phyloP scores from a whole-genome alignment of 177 flowering plant genomes.

The Telopea speciosissima region DNA sequence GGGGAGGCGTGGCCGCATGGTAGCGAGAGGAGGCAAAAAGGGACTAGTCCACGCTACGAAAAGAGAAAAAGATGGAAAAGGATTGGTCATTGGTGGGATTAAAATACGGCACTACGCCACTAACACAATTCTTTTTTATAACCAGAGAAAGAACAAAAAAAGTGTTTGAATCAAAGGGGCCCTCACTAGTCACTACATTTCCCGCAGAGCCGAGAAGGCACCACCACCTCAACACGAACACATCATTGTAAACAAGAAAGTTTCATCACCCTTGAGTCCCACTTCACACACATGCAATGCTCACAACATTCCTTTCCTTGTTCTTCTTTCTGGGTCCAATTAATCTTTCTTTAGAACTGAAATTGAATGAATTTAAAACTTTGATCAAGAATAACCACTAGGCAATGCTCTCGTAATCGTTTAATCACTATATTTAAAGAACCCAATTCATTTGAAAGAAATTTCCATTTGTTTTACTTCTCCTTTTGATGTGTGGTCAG shows the following conservation, averaged over 20 bases:
- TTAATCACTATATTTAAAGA: no score
- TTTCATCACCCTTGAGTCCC: not conserved
- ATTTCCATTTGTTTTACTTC: not conserved
- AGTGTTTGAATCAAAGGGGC: not conserved
- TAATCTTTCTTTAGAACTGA: not conserved
- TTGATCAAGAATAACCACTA: no score
- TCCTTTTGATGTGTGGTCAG: not conserved
- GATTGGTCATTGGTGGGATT: not conserved
- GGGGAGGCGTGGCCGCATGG: no score
- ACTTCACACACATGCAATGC: no score
- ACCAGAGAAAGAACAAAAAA: not conserved
- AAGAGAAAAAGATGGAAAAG: not conserved
- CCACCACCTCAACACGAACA: constrained; percentile 1
- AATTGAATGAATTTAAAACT: no score
- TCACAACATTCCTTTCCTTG: no score
- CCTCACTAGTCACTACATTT: not conserved
- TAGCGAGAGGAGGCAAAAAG: no score
- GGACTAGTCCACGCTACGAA: no score
- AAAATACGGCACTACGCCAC: not conserved
- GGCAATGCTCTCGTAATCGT: no score
- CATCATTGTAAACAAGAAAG: constrained; percentile 16
- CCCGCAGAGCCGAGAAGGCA: not conserved
- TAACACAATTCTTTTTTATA: not conserved
- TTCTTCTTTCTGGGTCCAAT: not conserved
- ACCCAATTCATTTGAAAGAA: no score